phyloP scores from a whole-genome alignment of 2,329 filamentous ascomycete species.

The Phoma herbarum region DNA sequence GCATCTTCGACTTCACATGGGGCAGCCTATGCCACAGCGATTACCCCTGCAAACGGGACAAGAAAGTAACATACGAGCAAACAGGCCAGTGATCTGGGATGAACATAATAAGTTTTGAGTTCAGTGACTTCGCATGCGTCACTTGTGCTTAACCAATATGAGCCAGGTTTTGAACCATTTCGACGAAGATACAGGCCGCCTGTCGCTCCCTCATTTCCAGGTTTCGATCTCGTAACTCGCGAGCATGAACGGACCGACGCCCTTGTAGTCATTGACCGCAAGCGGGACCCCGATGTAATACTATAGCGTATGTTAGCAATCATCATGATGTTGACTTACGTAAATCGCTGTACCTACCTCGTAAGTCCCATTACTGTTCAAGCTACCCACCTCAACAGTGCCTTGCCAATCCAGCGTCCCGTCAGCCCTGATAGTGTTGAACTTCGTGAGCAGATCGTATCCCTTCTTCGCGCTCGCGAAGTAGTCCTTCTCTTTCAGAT shows the following conservation, averaged over 20 bases:
- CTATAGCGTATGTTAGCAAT: too few relatives aligned
- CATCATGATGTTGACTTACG: too few relatives aligned
- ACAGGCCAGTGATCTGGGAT: too few relatives aligned
- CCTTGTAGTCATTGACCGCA: constrained; percentile 45
- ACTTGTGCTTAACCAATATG: too few relatives aligned
- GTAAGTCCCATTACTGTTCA: constrained; percentile 58
- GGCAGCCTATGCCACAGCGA: too few relatives aligned
- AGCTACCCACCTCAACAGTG: constrained; percentile 59
- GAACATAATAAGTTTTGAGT: too few relatives aligned
- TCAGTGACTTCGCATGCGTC: too few relatives aligned
- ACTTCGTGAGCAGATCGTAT: constrained; percentile 53
- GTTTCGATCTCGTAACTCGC: constrained; percentile 24
- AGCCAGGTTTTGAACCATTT: too few relatives aligned
- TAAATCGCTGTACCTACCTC: constrained; percentile 56
- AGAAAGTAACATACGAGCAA: too few relatives aligned
- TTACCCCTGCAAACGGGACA: too few relatives aligned
- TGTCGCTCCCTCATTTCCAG: constrained; percentile 6
- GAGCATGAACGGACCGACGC: constrained; percentile 46
- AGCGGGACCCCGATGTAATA: constrained; percentile 44
- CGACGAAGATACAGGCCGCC: too few relatives aligned
- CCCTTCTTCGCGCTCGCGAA: constrained; percentile 49
- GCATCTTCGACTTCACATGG: too few relatives aligned
- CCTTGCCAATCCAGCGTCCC: constrained; percentile 59
- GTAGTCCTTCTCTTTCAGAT: constrained; percentile 37
- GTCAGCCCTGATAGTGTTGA: constrained; percentile 53